These are phyloP conservation scores for Pyrenophora tritici-repentis DNA, from an alignment of 2,329 filamentous ascomycete species.

Conservation along the genomic window DNA sequence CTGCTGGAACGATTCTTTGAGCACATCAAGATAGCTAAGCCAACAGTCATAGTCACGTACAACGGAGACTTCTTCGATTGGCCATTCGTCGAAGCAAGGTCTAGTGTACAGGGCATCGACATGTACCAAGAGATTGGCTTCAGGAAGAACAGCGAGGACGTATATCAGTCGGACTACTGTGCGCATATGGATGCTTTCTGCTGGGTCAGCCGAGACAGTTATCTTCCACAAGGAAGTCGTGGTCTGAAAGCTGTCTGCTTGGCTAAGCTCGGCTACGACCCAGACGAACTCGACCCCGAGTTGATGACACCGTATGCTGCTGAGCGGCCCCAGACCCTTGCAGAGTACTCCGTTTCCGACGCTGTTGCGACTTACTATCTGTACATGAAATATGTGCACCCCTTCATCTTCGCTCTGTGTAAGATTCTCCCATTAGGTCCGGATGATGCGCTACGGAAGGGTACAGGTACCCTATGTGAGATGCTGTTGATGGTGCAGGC, in stretches of 20 bases:
- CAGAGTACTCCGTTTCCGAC: conserved; percentile 98
- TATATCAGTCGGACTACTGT: conserved; percentile 94
- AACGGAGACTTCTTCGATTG: conserved; percentile 99
- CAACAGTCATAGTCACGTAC: conserved; percentile 98
- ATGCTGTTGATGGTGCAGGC: conserved; percentile 99
- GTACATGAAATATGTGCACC: conserved; percentile 99
- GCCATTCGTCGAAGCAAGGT: conserved; percentile 94
- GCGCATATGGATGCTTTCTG: conserved; percentile 99
- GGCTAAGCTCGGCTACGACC: conserved; percentile 96
- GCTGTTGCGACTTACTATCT: conserved; percentile 98
- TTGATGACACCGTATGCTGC: conserved; percentile 89
- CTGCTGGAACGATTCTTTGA: conserved; percentile 90
- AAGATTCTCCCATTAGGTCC: conserved; percentile 93
- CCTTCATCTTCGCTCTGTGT: conserved; percentile 98
- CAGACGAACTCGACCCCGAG: conserved; percentile 95
- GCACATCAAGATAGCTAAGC: conserved; percentile 91
- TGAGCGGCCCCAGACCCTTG: conserved; percentile 89
- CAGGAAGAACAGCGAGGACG: conserved; percentile 91
- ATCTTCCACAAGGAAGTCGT: conserved; percentile 94
- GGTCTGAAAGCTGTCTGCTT: conserved; percentile 97
- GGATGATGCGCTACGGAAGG: conserved; percentile 91
- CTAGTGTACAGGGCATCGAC: conserved; percentile 93
- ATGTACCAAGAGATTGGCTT: conserved; percentile 99
- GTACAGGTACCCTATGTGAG: conserved; percentile 97
- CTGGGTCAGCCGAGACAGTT: conserved; percentile 98